Evolutionary conservation across 345 rosid species (phyloP).

Genomic region (Aethionema arabicum): DNA sequence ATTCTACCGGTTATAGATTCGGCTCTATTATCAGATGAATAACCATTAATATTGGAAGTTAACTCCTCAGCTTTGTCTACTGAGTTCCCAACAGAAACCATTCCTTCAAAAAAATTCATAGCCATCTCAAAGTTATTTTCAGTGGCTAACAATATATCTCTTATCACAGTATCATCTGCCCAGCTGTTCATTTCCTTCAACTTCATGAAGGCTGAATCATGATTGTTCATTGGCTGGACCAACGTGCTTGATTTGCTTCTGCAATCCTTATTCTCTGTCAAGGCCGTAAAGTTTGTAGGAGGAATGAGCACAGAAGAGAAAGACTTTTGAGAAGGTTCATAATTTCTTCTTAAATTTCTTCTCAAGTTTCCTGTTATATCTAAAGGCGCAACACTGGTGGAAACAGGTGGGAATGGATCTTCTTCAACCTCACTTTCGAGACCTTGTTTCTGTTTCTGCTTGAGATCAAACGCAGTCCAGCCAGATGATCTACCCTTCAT

Average conservation of each 20-base stretch:
- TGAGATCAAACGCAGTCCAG: conserved; percentile 87
- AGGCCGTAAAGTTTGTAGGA: conserved; percentile 37
- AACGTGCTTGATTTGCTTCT: conserved; percentile 20
- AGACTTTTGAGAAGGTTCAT: conserved; percentile 38
- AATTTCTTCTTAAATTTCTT: conserved; percentile 29
- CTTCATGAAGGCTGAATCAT: conserved; percentile 38
- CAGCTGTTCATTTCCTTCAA: conserved; percentile 52
- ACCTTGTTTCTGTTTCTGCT: conserved; percentile 57
- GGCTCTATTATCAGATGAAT: conserved; percentile 1
- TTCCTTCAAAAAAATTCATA: conserved; percentile 51
- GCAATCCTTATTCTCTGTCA: conserved; percentile 35
- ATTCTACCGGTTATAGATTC: conserved; percentile 1
- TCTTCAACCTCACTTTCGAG: conserved; percentile 30
- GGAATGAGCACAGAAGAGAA: conserved; percentile 55
- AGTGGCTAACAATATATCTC: conserved; percentile 53
- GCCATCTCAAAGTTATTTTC: conserved; percentile 55
- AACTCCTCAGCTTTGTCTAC: conserved; percentile 31
- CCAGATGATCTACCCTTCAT: conserved; percentile 59
- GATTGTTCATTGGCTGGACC: conserved; percentile 20
- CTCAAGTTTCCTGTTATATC: too few species aligned
- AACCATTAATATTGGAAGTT: conserved; percentile 18
- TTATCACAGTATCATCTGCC: conserved; percentile 66
- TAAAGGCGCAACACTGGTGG: conserved; percentile 29
- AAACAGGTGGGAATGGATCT: conserved; percentile 77
- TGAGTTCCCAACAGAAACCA: conserved; percentile 37